Evolutionary conservation across 2,329 filamentous ascomycete species (phyloP).

Genomic region (Coniella lustricola): DNA sequence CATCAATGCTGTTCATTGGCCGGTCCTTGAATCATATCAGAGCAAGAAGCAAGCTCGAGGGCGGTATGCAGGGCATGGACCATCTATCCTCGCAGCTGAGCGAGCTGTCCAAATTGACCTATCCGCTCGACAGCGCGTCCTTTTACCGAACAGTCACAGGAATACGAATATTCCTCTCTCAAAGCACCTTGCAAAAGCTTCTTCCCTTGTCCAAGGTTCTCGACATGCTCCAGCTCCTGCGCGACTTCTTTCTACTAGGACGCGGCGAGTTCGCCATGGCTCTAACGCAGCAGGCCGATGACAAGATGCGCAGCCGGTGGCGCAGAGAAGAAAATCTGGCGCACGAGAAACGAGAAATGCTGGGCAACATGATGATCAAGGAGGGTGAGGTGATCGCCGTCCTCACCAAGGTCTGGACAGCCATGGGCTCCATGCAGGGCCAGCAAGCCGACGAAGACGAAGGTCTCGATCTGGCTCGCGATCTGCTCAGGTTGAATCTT

Average conservation of each 20-base stretch:
- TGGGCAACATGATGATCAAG: constrained; percentile 65
- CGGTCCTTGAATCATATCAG: constrained; percentile 81
- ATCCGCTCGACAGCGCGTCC: constrained; percentile 65
- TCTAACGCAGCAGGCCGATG: constrained; percentile 77
- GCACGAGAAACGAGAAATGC: constrained; percentile 48
- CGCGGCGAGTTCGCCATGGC: constrained; percentile 88
- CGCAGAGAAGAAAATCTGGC: constrained; percentile 53
- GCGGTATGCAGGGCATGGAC: constrained; percentile 43
- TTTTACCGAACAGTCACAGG: constrained; percentile 66
- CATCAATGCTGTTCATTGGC: constrained; percentile 85
- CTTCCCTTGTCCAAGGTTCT: constrained; percentile 71
- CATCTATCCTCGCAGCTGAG: constrained; percentile 63
- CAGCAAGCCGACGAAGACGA: constrained; percentile 72
- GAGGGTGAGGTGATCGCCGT: constrained; percentile 79
- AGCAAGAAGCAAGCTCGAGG: constrained; percentile 40
- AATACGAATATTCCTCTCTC: constrained; percentile 75
- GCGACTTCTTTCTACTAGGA: constrained; percentile 81
- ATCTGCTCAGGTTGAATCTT: constrained; percentile 62
- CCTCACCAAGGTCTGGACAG: constrained; percentile 70
- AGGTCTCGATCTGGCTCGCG: constrained; percentile 72
- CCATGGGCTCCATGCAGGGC: constrained; percentile 67
- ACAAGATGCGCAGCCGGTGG: constrained; percentile 68
- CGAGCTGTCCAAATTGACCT: constrained; percentile 59
- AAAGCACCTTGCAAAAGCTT: constrained; percentile 74
- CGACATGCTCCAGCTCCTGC: constrained; percentile 68